Percentiles rank a stretch among this genome's conserved stretches.
Conservation (phyloP, 1,284 basidiomycete genomes). For the Ceratobasidium sp. region DNA sequence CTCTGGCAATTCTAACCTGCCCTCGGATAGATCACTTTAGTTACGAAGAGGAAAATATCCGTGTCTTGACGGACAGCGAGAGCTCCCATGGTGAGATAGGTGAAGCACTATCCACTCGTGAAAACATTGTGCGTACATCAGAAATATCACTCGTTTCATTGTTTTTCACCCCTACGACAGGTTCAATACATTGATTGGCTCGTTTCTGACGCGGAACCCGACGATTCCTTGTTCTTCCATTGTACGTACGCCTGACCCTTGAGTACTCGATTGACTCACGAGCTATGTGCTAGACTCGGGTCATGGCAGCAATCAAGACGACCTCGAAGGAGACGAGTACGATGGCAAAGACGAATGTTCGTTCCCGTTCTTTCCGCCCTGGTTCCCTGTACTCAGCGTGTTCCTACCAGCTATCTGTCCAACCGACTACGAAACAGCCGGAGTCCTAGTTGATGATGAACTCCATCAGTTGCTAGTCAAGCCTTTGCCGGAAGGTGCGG, state of each 20-base stretch:
- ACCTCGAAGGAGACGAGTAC: conserved; percentile 36
- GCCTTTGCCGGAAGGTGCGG: conserved; percentile 35
- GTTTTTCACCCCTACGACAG: background rate
- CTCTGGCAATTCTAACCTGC: background rate
- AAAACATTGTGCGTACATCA: conserved; percentile 18
- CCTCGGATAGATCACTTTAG: conserved; percentile 21
- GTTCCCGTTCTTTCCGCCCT: background rate
- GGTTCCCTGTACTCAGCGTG: background rate
- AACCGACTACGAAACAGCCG: conserved; percentile 38
- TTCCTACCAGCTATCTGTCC: conserved; percentile 33
- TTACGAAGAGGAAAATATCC: conserved; percentile 27
- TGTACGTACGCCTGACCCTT: background rate
- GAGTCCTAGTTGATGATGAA: conserved; percentile 32
- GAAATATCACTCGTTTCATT: background rate
- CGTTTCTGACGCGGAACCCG: conserved; percentile 31
- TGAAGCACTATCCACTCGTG: conserved; percentile 29
- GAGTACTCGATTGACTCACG: background rate
- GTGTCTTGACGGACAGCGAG: conserved; percentile 34
- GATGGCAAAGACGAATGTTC: conserved; percentile 39
- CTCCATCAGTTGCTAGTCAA: conserved; percentile 30
- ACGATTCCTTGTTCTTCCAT: conserved; percentile 40
- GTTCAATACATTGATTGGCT: conserved; percentile 36
- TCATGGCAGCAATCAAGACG: conserved; percentile 36
- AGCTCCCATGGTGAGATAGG: conserved; percentile 32
- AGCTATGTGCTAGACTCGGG: conserved; percentile 6